phyloP scores from a whole-genome alignment of 495 filamentous ascomycete species.

The Lepraria neglecta region DNA sequence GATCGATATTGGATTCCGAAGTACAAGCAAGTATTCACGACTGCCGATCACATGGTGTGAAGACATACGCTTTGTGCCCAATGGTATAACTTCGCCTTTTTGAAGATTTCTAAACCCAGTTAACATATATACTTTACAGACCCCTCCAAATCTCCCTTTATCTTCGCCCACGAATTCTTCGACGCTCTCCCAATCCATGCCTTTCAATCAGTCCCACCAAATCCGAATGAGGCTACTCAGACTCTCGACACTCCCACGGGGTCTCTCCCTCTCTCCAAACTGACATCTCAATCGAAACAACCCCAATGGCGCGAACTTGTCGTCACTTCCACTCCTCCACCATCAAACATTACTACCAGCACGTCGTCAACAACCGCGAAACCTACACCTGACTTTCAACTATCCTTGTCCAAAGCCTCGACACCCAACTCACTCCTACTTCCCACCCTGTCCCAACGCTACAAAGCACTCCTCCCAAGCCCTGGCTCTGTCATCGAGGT shows the following conservation, averaged over 20 bases:
- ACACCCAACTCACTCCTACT: conserved; percentile 81
- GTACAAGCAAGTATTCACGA: conserved; percentile 66
- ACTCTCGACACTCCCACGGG: conserved; percentile 44
- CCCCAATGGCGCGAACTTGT: conserved; percentile 84
- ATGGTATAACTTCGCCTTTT: conserved; percentile 39
- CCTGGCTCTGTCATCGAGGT: conserved; percentile 73
- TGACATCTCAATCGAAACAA: conserved; percentile 39
- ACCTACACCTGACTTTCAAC: conserved; percentile 71
- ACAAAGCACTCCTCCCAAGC: conserved; percentile 60
- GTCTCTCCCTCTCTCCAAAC: conserved; percentile 41
- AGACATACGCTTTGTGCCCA: conserved; percentile 74
- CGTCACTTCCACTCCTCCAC: conserved; percentile 57
- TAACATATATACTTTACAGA: conserved; percentile 29
- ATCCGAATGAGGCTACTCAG: conserved; percentile 38
- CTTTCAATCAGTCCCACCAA: conserved; percentile 66
- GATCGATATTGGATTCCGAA: conserved; percentile 66
- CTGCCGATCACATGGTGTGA: conserved; percentile 84
- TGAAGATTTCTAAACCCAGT: background rate
- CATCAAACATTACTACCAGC: conserved; percentile 31
- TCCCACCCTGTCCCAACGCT: conserved; percentile 75
- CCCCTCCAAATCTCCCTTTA: conserved; percentile 71
- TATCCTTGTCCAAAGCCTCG: conserved; percentile 62
- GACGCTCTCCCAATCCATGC: conserved; percentile 97
- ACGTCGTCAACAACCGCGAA: conserved; percentile 37
- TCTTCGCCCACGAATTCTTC: conserved; percentile 96